Base-by-base conservation (phyloP, 495 filamentous ascomycete genomes). In the Talaromyces adpressus region DNA sequence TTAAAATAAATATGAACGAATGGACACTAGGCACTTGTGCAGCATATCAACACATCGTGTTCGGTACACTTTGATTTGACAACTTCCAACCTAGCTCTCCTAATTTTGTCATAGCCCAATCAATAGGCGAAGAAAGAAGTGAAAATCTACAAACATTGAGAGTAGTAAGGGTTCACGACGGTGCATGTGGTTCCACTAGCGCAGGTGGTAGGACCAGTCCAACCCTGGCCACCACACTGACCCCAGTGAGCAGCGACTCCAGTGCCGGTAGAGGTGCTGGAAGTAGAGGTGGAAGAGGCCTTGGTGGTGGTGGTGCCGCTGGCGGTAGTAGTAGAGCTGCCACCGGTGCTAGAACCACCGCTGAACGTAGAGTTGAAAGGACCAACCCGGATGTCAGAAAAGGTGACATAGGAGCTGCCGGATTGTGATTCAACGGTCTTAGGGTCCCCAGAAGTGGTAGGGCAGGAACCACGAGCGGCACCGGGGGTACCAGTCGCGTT, bases 321-420 rank as follows among this genome's bases (percentile, higher is more conserved):
- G 12, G 61, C 9, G 12, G 62, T 27, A n/a, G 32, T 62, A 22
- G 52, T 61, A 54, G 57, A 62, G 20, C 23, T 25, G 20, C 32
- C 29, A 41, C 58, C 27, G 29, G 53, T 60, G 16, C 32, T 16
- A 16, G 34, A 45, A 22, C 29, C 30, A 36, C 29, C 63, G 27
- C 76, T 63, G 70, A 85, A 84, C 71, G 87, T 89, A 30, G 84
- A 85, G 68, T 82, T 83, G 65, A 90, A 82, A 53, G 85, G 81
- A 16, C 88, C 88, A 67, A 85, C 83, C 72, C 84, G 82, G 73
- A 91, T 87, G 79, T 89, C 89, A 61, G 81, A 86, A 75, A 82
- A 90, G 64, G 75, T 78, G 45, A 90, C 88, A n/a, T 75, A 77
- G 14, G 87, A 77, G 68, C 82, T 77, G 61, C 84, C 76, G 57